Base-by-base conservation (phyloP, 306 rosid genomes). In the Dicorynia guianensis region DNA sequence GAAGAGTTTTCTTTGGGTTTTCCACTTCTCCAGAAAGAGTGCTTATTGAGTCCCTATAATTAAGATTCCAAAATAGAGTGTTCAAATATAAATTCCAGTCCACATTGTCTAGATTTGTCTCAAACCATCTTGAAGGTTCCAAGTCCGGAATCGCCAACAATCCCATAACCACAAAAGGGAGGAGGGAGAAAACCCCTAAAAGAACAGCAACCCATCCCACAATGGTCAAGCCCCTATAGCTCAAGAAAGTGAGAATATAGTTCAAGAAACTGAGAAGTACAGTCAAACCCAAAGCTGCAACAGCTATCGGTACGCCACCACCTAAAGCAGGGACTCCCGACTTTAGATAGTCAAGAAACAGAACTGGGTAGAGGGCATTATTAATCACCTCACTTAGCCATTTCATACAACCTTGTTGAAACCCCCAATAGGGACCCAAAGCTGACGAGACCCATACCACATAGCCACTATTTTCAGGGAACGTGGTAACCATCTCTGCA, bases 371-470 rank as follows among this genome's bases (percentile, higher is more conserved):
- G 63, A 91, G 44, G 38, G 96, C 96, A 67, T 90, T 90, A 59
- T 90, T 92, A 39, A 90, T 87, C 46, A 90, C 96, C 49, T 94
- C 97, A 80, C 94, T 86, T 8, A 89, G 67, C 97, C 97, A 91
- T 86, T 91, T 91, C 97, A 91, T 74, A 95, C 97, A 91, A 72
- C 97, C 97, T 72, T 85, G 97, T 71, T 89, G 97, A 66, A 91
- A 91, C 5, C 97, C 97, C 97, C 95, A 91, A 69, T 47, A 91
- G 5, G 91, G 90, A 56, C 91, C 95, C 78, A 91, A 76, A 8
- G 97, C 97, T 11, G 97, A 86, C 7, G 97, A 87, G 67, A 91
- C 97, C 95, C 97, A 91, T 71, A 87, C 93, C 76, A 89, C 97
- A 81, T 91, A 91, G 55, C 93, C 93, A 42, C 95, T 89, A 75